Evolutionary conservation across 495 filamentous ascomycete species (phyloP), one percentile per base, ranked within the genome.

Genomic region (Diplogelasinospora grovesii): DNA sequence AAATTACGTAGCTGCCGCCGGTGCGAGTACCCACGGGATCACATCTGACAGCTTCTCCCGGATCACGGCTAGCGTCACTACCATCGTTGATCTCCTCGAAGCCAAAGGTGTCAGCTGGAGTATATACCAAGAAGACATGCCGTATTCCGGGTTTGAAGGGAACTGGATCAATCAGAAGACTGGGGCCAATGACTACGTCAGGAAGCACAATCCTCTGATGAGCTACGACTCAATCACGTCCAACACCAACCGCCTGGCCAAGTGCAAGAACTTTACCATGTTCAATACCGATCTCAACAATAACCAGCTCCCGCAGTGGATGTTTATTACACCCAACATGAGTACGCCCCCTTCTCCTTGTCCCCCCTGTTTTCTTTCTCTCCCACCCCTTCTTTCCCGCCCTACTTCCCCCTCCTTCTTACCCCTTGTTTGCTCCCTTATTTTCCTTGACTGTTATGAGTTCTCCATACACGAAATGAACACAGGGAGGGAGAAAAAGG

Each of bases 271-370:
- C 57, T 71, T 82, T 41, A 81, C 79, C 37, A 44, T 57, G 48
- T 85, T 86, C 57, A 57, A 71, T 24, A 59, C 71, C 11, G 82
- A 85, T 39, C 61, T 85, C 19, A 60, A 69, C 33, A 57, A 66
- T 37, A 54, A 77, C 39, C 64, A 64, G 20, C 69, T 86, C 10
- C 82, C 82, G 10, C 83, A 86, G 54, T 83, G 78, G 77, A 72
- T 78, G 53, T 85, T 86, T 56, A 75, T 85, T 44, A 86, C 82
- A 8, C 83, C 83, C 8, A 86, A 86, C 68, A 85, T 86, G 82
- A 49, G 45, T 48, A 8, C 66, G 66, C 8, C 58, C n/a, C n/a
- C n/a, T n/a, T n/a, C n/a, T n/a, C n/a, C n/a, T n/a, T n/a, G n/a
- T n/a, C n/a, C n/a, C n/a, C n/a, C n/a, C n/a, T n/a, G n/a, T n/a